Conservation (phyloP, 768 basidiomycete species). For the Myochromella boudieri region DNA sequence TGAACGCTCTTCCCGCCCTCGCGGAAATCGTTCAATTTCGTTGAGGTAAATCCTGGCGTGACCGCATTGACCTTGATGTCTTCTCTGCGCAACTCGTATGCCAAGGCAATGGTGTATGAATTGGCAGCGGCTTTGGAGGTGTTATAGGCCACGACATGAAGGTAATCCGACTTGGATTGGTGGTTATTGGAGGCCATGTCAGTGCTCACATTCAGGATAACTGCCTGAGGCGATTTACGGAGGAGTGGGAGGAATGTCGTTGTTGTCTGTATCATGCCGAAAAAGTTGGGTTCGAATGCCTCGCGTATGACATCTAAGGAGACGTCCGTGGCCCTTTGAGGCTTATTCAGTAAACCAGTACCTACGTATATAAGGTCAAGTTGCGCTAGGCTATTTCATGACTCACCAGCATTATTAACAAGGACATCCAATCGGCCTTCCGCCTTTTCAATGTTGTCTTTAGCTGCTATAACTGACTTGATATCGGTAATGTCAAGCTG, state of each 20-base stretch:
- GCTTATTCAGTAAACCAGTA: constrained; percentile 24
- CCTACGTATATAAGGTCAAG: constrained; percentile 17
- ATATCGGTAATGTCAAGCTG: constrained; percentile 39
- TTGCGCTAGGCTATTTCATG: background rate
- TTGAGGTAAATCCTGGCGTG: constrained; percentile 57
- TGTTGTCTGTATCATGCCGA: constrained; percentile 42
- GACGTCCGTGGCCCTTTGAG: constrained; percentile 34
- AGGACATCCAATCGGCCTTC: constrained; percentile 45
- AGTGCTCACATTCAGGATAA: constrained; percentile 40
- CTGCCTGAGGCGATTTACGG: constrained; percentile 29
- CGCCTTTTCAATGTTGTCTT: constrained; percentile 31
- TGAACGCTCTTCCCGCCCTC: constrained; percentile 35
- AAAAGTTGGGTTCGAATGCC: constrained; percentile 43
- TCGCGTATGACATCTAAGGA: constrained; percentile 32
- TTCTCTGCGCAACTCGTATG: constrained; percentile 54
- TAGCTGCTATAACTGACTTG: constrained; percentile 33
- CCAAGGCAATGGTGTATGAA: constrained; percentile 59
- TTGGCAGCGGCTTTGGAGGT: constrained; percentile 72
- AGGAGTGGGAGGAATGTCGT: constrained; percentile 42
- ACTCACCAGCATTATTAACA: constrained; percentile 45
- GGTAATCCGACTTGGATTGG: constrained; percentile 29
- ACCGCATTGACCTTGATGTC: constrained; percentile 61
- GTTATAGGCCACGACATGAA: constrained; percentile 54
- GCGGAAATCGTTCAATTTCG: constrained; percentile 38
- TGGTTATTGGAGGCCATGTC: constrained; percentile 45